Percentiles rank a stretch among this genome's conserved stretches.
These are phyloP conservation scores for Elaeagnus macrophylla DNA, from an alignment of 306 rosid species.

Conservation along the genomic window DNA sequence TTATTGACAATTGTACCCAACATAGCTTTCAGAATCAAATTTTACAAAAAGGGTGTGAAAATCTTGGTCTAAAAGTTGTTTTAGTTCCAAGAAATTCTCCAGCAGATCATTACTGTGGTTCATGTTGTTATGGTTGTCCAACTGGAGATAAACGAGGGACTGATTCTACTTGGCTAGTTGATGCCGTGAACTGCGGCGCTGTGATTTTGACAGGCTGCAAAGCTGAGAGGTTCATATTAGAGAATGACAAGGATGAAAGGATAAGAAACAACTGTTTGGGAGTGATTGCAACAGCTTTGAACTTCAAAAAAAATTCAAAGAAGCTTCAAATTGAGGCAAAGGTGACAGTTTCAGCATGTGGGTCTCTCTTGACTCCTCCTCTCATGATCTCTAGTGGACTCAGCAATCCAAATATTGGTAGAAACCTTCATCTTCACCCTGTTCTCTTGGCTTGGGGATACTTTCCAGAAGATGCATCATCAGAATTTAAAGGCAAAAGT, in stretches of 20 bases:
- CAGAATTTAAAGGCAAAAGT: slow-evolving; percentile 37
- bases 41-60: slow-evolving; percentile 67
- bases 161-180: slow-evolving; percentile 74
- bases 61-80: slow-evolving; percentile 56
- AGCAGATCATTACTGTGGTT: slow-evolving; percentile 70
- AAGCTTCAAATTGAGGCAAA: slow-evolving; percentile 66
- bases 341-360: slow-evolving; percentile 70
- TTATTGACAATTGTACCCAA: slow-evolving; percentile 36
- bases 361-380: slow-evolving; percentile 69
- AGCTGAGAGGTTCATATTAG: slow-evolving; percentile 59
- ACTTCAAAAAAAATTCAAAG: slow-evolving; percentile 40
- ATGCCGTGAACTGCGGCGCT: slow-evolving; percentile 64
- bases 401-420: slow-evolving; percentile 62
- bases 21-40: slow-evolving; percentile 67
- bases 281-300: slow-evolving; percentile 45
- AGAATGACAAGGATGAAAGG: slow-evolving; percentile 27
- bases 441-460: slow-evolving; percentile 66
- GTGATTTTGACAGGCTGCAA: slow-evolving; percentile 73
- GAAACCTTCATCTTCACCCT: slow-evolving; percentile 79
- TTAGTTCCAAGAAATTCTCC: slow-evolving; percentile 61
- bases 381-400: slow-evolving; percentile 72
- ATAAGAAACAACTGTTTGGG: slow-evolving; percentile 51
- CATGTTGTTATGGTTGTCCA: slow-evolving; percentile 70
- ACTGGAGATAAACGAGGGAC: slow-evolving; percentile 69
- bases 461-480: slow-evolving; percentile 49